Percentiles rank a stretch among this genome's conserved stretches.
These are phyloP conservation scores for Eragrostis nindensis DNA, from an alignment of 176 grass and related monocot species.

Conservation along the genomic window DNA sequence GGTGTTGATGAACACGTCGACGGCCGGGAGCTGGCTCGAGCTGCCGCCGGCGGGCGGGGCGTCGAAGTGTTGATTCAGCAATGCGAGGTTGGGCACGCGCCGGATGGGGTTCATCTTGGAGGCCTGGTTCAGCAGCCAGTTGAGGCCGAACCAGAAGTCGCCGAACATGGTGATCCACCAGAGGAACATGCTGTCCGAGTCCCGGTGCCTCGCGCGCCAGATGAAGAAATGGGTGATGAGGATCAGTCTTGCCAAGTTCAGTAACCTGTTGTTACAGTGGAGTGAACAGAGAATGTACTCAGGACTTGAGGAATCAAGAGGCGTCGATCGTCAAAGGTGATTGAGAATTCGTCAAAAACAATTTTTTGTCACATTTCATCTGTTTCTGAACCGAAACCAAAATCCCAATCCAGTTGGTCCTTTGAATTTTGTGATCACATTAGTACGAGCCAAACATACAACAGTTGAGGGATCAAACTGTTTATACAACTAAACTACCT, in stretches of 20 bases:
- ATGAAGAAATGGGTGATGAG: constrained; percentile 48
- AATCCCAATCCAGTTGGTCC: too few species aligned
- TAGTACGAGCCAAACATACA: too few species aligned
- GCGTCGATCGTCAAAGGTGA: neutral
- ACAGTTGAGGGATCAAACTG: too few species aligned
- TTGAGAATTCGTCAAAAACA: too few species aligned
- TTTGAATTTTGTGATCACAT: too few species aligned
- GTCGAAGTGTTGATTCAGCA: constrained; percentile 43
- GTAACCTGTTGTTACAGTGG: constrained; percentile 36
- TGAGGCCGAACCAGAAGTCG: constrained; percentile 57
- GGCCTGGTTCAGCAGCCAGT: constrained; percentile 49
- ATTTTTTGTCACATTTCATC: too few species aligned
- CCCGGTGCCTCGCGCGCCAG: constrained; percentile 46
- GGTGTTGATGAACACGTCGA: constrained; percentile 57
- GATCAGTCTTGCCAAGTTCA: constrained; percentile 47
- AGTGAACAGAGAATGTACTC: neutral
- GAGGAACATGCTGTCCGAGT: constrained; percentile 42
- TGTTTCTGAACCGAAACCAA: too few species aligned
- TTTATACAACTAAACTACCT: too few species aligned
- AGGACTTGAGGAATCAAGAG: neutral
- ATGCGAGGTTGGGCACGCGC: constrained; percentile 25
- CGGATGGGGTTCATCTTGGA: constrained; percentile 45
- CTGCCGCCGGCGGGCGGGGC: too few species aligned
- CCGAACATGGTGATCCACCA: constrained; percentile 53
- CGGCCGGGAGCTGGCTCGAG: constrained; percentile 30